Percentiles rank a stretch among this genome's conserved stretches.
Conservation (phyloP, 441 rosid species). For the Eruca vesicaria region DNA sequence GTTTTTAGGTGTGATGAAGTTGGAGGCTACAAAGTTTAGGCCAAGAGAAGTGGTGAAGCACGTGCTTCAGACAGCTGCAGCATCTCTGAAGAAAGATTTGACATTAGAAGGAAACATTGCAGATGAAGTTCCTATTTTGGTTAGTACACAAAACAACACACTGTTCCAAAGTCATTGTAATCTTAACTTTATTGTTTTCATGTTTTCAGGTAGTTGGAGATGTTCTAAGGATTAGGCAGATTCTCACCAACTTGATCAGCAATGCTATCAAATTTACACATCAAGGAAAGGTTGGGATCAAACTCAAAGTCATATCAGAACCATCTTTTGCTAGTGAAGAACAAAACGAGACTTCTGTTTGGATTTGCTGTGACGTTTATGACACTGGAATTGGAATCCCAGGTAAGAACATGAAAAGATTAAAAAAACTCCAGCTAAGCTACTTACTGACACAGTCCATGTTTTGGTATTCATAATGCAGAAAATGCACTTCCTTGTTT, state of each 20-base stretch:
- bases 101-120: conserved; percentile 82
- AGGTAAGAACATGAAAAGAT: background rate
- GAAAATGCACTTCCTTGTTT: conserved; percentile 84
- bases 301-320: conserved; percentile 62
- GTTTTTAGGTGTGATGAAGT: conserved; percentile 72
- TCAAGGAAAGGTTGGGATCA: conserved; percentile 88
- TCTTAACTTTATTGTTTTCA: background rate
- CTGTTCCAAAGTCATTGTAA: background rate
- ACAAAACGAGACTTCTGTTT: conserved; percentile 60
- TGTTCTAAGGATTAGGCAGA: conserved; percentile 90
- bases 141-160: conserved; percentile 2
- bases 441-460: background rate
- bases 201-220: conserved; percentile 89
- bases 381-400: conserved; percentile 93
- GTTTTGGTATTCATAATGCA: conserved; percentile 37
- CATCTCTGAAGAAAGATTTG: conserved; percentile 74
- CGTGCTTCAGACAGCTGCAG: conserved; percentile 97
- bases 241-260: conserved; percentile 95
- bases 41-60: conserved; percentile 95
- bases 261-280: conserved; percentile 95
- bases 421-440: background rate
- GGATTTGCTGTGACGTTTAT: conserved; percentile 88
- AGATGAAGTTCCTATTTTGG: conserved; percentile 93
- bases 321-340: conserved; percentile 56
- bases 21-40: conserved; percentile 91